Evolutionary conservation across 1,139 yeast genomes (phyloP).

Genomic region (Ogataea hybrid): DNA sequence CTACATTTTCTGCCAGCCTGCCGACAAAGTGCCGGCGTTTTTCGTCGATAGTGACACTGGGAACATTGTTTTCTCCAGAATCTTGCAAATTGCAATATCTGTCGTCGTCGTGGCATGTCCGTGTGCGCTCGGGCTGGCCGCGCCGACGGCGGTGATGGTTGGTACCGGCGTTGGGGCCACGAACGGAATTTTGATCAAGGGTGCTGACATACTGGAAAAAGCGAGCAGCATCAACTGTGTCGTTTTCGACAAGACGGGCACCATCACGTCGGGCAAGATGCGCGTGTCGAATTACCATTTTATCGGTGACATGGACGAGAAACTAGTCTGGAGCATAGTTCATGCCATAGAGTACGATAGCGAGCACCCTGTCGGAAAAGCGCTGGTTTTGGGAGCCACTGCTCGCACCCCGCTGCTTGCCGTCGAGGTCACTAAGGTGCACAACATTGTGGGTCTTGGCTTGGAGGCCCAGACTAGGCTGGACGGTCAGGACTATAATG

Average conservation of each 20-base stretch:
- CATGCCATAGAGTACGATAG: slow-evolving; percentile 66
- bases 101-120: slow-evolving; percentile 98
- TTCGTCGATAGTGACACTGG: slow-evolving; percentile 57
- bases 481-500: slow-evolving; percentile 24
- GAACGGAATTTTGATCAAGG: slow-evolving; percentile 87
- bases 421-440: slow-evolving; percentile 44
- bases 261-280: slow-evolving; percentile 87
- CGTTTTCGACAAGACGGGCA: slow-evolving; percentile 94
- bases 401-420: slow-evolving; percentile 27
- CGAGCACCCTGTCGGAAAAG: slow-evolving; percentile 87
- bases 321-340: slow-evolving; percentile 56
- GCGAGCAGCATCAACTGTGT: slow-evolving; percentile 66
- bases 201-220: slow-evolving; percentile 84
- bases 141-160: slow-evolving; percentile 98
- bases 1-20: slow-evolving; percentile 30
- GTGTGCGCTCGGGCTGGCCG: slow-evolving; percentile 94
- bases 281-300: slow-evolving; percentile 24
- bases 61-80: slow-evolving; percentile 46
- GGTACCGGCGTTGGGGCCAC: slow-evolving; percentile 96
- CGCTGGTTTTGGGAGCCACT: slow-evolving; percentile 45
- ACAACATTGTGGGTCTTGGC: slow-evolving; percentile 70
- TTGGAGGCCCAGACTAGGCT: slow-evolving; percentile 46
- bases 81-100: slow-evolving; percentile 77
- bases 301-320: slow-evolving; percentile 16
- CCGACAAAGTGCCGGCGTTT: slow-evolving; percentile 46